These are phyloP conservation scores for Rossbeevera mucosa DNA, from an alignment of 768 basidiomycete species.

Conservation along the genomic window DNA sequence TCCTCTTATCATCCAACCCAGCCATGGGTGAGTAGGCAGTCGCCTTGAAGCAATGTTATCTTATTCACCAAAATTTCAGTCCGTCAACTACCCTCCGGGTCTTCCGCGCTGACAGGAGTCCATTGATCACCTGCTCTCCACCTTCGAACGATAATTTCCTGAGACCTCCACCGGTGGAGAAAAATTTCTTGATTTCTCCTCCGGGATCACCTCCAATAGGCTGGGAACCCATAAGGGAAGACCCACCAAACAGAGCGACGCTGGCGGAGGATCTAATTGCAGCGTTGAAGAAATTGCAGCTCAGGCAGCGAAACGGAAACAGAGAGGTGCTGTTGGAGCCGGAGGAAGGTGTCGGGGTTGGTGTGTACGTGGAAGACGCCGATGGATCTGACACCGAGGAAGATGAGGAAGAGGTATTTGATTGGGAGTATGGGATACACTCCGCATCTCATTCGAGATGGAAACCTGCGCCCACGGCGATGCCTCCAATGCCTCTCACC, in stretches of 20 bases:
- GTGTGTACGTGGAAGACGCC: conserved; percentile 75
- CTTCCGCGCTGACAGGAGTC: conserved; percentile 70
- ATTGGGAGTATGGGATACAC: conserved; percentile 58
- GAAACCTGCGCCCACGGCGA: conserved; percentile 48
- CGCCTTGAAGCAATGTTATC: background rate
- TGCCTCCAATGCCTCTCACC: conserved; percentile 46
- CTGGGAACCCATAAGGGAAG: conserved; percentile 90
- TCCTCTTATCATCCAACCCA: conserved; percentile 54
- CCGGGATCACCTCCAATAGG: conserved; percentile 97
- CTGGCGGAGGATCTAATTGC: conserved; percentile 84
- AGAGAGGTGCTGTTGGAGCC: conserved; percentile 63
- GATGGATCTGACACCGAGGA: conserved; percentile 37
- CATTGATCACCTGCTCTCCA: conserved; percentile 41
- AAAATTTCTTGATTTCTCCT: conserved; percentile 97
- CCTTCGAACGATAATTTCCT: conserved; percentile 37
- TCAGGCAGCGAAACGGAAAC: conserved; percentile 39
- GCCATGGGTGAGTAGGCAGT: conserved; percentile 42
- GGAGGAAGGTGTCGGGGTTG: conserved; percentile 64
- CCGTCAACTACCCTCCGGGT: conserved; percentile 53
- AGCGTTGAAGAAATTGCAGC: conserved; percentile 69
- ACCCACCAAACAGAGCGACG: conserved; percentile 79
- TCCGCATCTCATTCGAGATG: conserved; percentile 49
- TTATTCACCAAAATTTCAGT: conserved; percentile 32
- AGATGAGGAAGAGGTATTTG: conserved; percentile 28
- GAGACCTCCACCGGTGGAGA: conserved; percentile 73